Conservation (phyloP, 176 grass and related monocot genomes). For the Musa beccarii region DNA sequence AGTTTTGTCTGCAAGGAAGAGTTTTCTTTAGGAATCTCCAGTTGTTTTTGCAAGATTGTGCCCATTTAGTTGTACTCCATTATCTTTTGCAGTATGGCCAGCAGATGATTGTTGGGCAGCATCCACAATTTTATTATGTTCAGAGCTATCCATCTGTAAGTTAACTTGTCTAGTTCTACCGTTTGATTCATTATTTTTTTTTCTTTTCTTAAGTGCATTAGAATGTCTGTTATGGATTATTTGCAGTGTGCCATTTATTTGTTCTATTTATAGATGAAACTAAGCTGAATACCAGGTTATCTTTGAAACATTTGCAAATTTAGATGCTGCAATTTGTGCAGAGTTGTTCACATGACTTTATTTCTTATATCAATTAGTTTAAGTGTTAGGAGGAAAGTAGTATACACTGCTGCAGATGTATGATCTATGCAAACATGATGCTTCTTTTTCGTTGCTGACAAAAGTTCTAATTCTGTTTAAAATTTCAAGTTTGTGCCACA, state of each 20-base stretch:
- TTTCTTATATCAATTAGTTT: neutral
- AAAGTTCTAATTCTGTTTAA: neutral
- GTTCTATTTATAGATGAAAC: neutral
- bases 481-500: neutral
- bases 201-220: neutral
- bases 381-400: neutral
- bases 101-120: conserved; percentile 56
- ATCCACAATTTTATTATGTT: conserved; percentile 48
- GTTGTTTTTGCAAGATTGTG: neutral
- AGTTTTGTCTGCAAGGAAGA: neutral
- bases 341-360: neutral
- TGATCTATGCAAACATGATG: too few species aligned
- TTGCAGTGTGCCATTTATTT: neutral
- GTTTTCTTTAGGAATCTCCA: neutral
- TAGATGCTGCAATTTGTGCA: neutral
- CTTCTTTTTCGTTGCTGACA: too few species aligned
- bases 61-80: neutral
- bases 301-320: neutral
- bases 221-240: neutral
- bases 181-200: neutral
- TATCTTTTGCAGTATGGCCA: conserved; percentile 55
- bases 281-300: neutral
- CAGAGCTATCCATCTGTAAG: conserved; percentile 41
- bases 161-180: neutral
- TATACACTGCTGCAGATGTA: neutral